Evolutionary conservation across 106 monocot genomes (phyloP).

Genomic region (Platanthera zijinensis): DNA sequence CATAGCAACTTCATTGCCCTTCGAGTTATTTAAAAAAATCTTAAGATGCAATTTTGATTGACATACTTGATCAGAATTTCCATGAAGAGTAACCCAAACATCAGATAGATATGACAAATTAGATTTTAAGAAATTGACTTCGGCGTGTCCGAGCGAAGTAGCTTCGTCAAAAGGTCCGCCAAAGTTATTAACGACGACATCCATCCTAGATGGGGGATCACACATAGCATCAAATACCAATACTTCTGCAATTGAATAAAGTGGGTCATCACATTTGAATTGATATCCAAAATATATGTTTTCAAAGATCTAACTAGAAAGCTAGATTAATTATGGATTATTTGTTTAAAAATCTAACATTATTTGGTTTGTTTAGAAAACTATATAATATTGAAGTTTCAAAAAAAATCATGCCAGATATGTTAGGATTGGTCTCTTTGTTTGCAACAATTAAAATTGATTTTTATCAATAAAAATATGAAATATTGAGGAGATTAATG

Average conservation of each 20-base stretch:
- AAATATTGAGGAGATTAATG: too few relatives aligned
- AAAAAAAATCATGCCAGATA: too few relatives aligned
- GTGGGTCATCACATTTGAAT: not conserved
- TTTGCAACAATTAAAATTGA: too few relatives aligned
- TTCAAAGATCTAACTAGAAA: too few relatives aligned
- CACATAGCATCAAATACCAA: conserved; percentile 86
- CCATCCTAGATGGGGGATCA: conserved; percentile 81
- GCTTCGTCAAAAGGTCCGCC: conserved; percentile 68
- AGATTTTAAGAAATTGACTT: conserved; percentile 76
- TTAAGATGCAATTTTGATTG: conserved; percentile 68
- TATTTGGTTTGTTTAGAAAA: too few relatives aligned
- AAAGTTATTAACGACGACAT: conserved; percentile 60
- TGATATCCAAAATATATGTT: too few relatives aligned
- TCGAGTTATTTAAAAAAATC: conserved; percentile 65
- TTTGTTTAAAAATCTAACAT: too few relatives aligned
- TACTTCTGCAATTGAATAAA: conserved; percentile 47
- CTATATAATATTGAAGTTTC: too few relatives aligned
- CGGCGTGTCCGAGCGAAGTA: conserved; percentile 54
- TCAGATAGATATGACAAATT: conserved; percentile 70
- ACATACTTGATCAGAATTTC: conserved; percentile 58
- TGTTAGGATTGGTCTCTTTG: too few relatives aligned
- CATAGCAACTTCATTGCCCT: conserved; percentile 47
- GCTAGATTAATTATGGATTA: too few relatives aligned
- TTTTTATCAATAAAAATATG: too few relatives aligned
- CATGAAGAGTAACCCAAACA: conserved; percentile 71